phyloP scores from a whole-genome alignment of 257 asterid species.

The Przewalskia tangutica region DNA sequence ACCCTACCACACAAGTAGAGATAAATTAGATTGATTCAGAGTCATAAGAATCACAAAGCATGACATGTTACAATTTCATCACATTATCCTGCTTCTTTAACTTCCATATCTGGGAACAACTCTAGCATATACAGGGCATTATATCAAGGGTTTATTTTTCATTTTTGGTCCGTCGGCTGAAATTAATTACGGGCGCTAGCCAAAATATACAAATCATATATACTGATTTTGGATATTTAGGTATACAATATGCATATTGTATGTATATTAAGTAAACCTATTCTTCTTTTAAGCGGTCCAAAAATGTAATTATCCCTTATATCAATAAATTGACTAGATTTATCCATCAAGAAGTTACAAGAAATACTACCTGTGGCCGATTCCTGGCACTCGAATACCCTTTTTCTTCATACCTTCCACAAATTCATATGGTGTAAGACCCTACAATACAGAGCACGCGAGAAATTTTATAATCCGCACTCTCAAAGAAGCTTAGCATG shows the following conservation, averaged over 20 bases:
- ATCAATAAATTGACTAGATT: too few relatives aligned
- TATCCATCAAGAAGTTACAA: not conserved
- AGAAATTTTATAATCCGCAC: not conserved
- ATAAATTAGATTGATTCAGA: not conserved
- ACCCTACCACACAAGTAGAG: slow-evolving; percentile 30
- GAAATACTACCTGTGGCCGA: slow-evolving; percentile 73
- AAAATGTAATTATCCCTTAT: too few relatives aligned
- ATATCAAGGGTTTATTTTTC: too few relatives aligned
- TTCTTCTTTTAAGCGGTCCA: too few relatives aligned
- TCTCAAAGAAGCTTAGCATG: not conserved
- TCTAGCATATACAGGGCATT: too few relatives aligned
- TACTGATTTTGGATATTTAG: too few relatives aligned
- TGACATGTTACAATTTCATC: slow-evolving; percentile 2
- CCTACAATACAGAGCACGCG: not conserved
- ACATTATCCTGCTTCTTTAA: not conserved
- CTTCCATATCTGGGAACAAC: not conserved
- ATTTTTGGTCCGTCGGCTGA: too few relatives aligned
- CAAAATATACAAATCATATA: too few relatives aligned
- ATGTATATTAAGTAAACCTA: too few relatives aligned
- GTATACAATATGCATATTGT: too few relatives aligned
- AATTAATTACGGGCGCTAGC: too few relatives aligned
- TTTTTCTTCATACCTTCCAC: slow-evolving; percentile 95
- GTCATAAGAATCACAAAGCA: not conserved
- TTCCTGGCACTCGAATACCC: slow-evolving; percentile 94
- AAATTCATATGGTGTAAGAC: slow-evolving; percentile 54